A percentile compares a stretch with the other conserved stretches of the same genome.
These are phyloP conservation scores for Candida hungchunana DNA, from an alignment of 805 yeast species.

Conservation along the genomic window DNA sequence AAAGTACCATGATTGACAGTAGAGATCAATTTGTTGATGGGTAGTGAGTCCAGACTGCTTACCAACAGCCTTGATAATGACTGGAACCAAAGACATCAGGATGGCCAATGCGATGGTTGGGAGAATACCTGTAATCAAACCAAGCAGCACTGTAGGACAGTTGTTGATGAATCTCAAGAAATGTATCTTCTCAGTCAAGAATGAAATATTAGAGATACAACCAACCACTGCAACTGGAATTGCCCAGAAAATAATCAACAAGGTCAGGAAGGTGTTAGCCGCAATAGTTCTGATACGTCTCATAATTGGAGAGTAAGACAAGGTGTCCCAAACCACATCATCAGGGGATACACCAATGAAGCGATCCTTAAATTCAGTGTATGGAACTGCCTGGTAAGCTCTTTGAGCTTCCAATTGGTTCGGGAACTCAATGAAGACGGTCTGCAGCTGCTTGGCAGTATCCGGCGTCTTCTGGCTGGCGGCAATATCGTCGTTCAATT, in stretches of 20 bases:
- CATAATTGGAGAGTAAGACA: slow-evolving; percentile 51
- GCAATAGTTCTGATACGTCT: slow-evolving; percentile 53
- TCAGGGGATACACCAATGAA: slow-evolving; percentile 69
- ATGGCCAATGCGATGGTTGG: slow-evolving; percentile 80
- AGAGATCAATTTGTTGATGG: slow-evolving; percentile 65
- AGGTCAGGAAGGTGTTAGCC: slow-evolving; percentile 61
- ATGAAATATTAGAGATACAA: slow-evolving; percentile 80
- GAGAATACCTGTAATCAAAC: slow-evolving; percentile 81
- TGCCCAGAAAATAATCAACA: slow-evolving; percentile 85
- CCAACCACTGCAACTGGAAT: slow-evolving; percentile 98
- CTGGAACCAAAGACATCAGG: slow-evolving; percentile 84
- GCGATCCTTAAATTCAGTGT: slow-evolving; percentile 39
- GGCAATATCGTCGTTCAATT: slow-evolving; percentile 62
- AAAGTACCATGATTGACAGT: slow-evolving; percentile 84
- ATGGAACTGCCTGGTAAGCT: slow-evolving; percentile 79
- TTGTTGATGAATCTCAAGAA: slow-evolving; percentile 74
- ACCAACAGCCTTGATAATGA: slow-evolving; percentile 75
- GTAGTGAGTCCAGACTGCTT: slow-evolving; percentile 69
- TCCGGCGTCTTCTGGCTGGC: slow-evolving; percentile 39
- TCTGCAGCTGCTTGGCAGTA: slow-evolving; percentile 48
- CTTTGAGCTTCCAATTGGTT: slow-evolving; percentile 84
- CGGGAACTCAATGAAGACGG: slow-evolving; percentile 65
- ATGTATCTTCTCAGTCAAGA: slow-evolving; percentile 62
- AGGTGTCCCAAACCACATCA: slow-evolving; percentile 81
- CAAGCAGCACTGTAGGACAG: slow-evolving; percentile 66